Conservation (phyloP, 164 flowering plant species). For the Vitis cinerea region DNA sequence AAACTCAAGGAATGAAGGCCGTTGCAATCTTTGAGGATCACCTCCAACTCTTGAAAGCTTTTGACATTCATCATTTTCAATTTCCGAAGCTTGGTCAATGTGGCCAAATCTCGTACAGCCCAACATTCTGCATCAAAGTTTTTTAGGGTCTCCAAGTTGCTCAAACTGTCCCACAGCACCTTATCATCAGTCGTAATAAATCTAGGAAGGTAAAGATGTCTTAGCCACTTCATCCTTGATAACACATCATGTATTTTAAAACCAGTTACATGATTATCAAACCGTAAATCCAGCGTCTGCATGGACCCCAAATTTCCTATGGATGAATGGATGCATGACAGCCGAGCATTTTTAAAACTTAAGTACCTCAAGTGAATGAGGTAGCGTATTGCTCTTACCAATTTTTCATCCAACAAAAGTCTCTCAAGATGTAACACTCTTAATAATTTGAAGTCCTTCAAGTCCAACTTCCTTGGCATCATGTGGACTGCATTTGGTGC, state of each 20-base stretch:
- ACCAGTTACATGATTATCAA: not conserved
- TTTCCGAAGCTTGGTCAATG: constrained; percentile 8
- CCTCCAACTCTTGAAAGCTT: not conserved
- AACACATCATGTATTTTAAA: constrained; percentile 6
- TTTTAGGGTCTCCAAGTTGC: constrained; percentile 18
- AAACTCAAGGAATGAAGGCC: constrained; percentile 5
- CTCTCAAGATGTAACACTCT: constrained; percentile 13
- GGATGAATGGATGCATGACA: constrained; percentile 9
- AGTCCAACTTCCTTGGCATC: not conserved
- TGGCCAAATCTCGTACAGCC: constrained; percentile 5
- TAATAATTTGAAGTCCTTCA: constrained; percentile 8
- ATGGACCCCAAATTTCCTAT: constrained; percentile 18
- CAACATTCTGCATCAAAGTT: not conserved
- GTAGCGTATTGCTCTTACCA: constrained; percentile 10
- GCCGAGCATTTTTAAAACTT: not conserved
- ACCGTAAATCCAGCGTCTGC: constrained; percentile 13
- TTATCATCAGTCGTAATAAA: not conserved
- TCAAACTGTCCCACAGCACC: constrained; percentile 15
- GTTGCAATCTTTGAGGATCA: not conserved
- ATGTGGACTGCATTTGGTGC: too few relatives aligned
- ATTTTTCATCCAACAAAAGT: not conserved
- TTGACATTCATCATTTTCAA: not conserved
- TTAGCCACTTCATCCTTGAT: constrained; percentile 18
- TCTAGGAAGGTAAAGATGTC: constrained; percentile 7
- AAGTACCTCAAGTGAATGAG: constrained; percentile 29